phyloP scores from a whole-genome alignment of 1,284 basidiomycete species.

The Neolentinus lepideus region DNA sequence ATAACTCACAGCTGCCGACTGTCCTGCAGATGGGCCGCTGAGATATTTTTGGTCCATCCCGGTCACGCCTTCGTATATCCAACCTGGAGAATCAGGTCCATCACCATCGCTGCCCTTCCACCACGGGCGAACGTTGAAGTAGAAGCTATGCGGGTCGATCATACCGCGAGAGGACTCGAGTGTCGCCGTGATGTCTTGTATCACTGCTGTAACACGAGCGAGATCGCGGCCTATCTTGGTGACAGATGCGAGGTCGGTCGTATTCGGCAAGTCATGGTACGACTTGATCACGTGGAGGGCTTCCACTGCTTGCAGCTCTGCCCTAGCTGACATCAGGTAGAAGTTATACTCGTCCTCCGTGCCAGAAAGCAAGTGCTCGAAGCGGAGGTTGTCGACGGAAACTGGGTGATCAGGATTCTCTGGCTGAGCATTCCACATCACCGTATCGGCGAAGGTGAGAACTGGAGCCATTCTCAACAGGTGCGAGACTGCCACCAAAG shows the following conservation, averaged over 20 bases:
- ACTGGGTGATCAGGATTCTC: constrained; percentile 45
- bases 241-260: constrained; percentile 63
- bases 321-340: constrained; percentile 79
- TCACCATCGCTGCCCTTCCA: constrained; percentile 77
- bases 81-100: constrained; percentile 47
- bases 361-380: constrained; percentile 76
- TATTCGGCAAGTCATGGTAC: constrained; percentile 64
- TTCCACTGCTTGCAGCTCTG: constrained; percentile 84
- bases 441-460: constrained; percentile 93
- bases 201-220: constrained; percentile 56
- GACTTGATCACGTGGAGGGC: constrained; percentile 87
- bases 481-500: constrained; percentile 71
- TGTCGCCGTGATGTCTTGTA: constrained; percentile 68
- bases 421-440: constrained; percentile 89
- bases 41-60: constrained; percentile 52
- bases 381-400: constrained; percentile 57
- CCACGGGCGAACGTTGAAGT: constrained; percentile 91
- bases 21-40: constrained; percentile 90
- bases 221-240: constrained; percentile 73
- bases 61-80: constrained; percentile 82
- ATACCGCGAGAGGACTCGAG: constrained; percentile 65
- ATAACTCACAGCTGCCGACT: constrained; percentile 61
- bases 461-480: constrained; percentile 85
- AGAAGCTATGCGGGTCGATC: constrained; percentile 87
- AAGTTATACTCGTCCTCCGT: constrained; percentile 85